Evolutionary conservation across 2,329 filamentous ascomycete genomes (phyloP), one percentile per base, ranked within the genome.

Genomic region (Periconia digitata): DNA sequence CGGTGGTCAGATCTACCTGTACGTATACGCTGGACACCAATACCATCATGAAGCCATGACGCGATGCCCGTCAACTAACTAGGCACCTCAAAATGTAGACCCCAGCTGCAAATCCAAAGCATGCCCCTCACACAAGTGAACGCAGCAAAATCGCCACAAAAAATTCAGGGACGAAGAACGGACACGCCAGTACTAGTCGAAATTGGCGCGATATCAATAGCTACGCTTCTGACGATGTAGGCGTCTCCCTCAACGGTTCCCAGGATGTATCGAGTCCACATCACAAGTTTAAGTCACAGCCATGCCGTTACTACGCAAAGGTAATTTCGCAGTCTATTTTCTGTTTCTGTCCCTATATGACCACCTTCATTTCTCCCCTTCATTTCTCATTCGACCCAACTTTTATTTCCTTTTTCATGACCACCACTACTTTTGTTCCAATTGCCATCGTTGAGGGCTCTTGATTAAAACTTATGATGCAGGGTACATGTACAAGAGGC

Each of bases 1-100:
- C 74, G 78, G 48, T 71, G 56, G 61, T 63, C 59, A 15, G 59
- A 53, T 27, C 27, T 61, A 15, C 45, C 56, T 17, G 16, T 32
- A 1, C 12, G 32, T 3, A 22, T 44, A 20, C 40, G 55, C 2
- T 43, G 8, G 17, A 44, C 21, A 7, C 62, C 56, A 29, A 12
- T 29, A 7, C 22, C 48, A 24, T 20, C 50, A 50, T 22, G 17
- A 17, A 22, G 21, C 36, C 10, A n/a, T n/a, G n/a, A n/a, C n/a
- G n/a, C n/a, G n/a, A n/a, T n/a, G n/a, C n/a, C n/a, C n/a, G n/a
- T n/a, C n/a, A n/a, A n/a, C n/a, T n/a, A n/a, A n/a, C n/a, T n/a
- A n/a, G n/a, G n/a, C n/a, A n/a, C n/a, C n/a, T n/a, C n/a, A n/a
- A n/a, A n/a, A n/a, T n/a, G n/a, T n/a, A n/a, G n/a, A n/a, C n/a